These are phyloP conservation scores for Coix lacrymajobi DNA, from an alignment of 176 grass and related monocot genomes.

Conservation along the genomic window DNA sequence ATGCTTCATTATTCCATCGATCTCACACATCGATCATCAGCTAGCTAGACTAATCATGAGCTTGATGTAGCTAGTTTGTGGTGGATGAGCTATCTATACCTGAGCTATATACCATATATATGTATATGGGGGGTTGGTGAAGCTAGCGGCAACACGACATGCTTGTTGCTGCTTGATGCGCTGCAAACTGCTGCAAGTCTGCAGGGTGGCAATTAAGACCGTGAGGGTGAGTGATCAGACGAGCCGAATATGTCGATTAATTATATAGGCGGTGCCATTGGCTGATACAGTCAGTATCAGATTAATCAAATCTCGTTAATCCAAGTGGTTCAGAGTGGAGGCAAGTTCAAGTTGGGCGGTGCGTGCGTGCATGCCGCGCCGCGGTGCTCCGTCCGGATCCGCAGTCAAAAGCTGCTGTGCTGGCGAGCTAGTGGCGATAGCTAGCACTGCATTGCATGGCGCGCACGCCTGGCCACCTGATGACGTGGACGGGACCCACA, in stretches of 20 bases:
- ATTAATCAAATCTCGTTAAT: constrained; percentile 22
- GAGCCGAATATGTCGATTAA: neutral
- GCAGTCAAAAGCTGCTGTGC: neutral
- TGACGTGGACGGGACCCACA: neutral
- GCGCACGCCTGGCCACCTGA: neutral
- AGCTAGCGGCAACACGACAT: neutral
- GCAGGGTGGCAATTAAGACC: neutral
- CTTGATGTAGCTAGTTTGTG: too few species aligned
- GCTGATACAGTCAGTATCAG: neutral
- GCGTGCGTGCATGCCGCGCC: neutral
- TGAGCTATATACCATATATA: too few species aligned
- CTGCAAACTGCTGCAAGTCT: neutral
- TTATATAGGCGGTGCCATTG: neutral
- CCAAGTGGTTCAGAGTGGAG: neutral
- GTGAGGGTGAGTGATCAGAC: neutral
- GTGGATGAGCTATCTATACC: too few species aligned
- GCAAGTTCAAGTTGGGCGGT: neutral
- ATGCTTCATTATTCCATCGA: neutral
- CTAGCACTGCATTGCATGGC: neutral
- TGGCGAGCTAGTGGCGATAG: too few species aligned
- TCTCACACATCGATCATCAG: neutral
- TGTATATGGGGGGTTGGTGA: neutral
- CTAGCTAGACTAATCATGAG: too few species aligned
- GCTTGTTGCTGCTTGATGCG: neutral
- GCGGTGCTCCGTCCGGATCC: neutral